phyloP scores from a whole-genome alignment of 345 rosid species.

The Angophora floribunda region DNA sequence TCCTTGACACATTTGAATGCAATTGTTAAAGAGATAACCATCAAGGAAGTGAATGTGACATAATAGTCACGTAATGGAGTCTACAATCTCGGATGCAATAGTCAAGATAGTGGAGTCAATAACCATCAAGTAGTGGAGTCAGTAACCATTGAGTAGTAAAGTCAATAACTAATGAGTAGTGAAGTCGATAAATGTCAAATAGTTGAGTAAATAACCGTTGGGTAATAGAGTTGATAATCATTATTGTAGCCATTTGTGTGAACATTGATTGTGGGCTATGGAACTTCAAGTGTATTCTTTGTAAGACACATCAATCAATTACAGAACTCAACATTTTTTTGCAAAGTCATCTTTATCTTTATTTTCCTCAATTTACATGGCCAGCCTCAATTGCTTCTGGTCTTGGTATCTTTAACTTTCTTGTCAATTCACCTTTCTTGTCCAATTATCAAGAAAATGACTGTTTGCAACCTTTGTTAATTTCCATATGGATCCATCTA shows the following conservation, averaged over 20 bases:
- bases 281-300: neutral
- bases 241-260: neutral
- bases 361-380: neutral
- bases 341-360: neutral
- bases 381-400: fast-evolving
- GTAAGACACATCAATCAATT: neutral
- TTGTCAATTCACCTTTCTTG: neutral
- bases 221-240: neutral
- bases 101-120: neutral
- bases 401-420: too few species aligned
- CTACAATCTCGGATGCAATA: neutral
- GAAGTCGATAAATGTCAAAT: neutral
- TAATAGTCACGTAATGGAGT: neutral
- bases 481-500: neutral
- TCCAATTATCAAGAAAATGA: neutral
- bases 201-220: neutral
- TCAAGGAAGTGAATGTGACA: neutral
- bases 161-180: neutral
- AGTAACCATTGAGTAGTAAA: too few species aligned
- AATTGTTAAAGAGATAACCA: neutral
- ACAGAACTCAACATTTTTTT: fast-evolving
- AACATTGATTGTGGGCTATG: neutral
- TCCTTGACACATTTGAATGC: neutral
- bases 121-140: neutral
- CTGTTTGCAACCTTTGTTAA: neutral